Base-by-base conservation (phyloP, 345 rosid genomes). In the Adansonia digitata region DNA sequence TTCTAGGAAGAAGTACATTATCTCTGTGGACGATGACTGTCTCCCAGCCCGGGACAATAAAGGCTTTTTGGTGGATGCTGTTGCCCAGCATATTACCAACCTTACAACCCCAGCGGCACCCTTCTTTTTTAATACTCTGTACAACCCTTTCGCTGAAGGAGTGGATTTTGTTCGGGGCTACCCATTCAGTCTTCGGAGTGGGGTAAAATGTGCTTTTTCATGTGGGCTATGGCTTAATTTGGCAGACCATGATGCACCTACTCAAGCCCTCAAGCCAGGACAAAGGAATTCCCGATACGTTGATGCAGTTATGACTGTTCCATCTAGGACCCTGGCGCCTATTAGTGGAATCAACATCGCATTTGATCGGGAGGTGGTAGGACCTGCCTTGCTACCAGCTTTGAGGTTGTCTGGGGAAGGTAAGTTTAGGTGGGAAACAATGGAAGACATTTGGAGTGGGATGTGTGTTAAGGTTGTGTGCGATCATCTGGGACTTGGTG, bases 111-210 rank as follows among this genome's bases (percentile, higher is more conserved):
- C 98, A 7, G 98, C 98, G 26, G 92, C 97, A 0, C 98, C 98
- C 12, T 90, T 87, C 82, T 94, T 92, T 86, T 94, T 94, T 80
- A 94, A 94, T 61, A 94, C 98, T 8, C 91, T 94, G 63, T 94
- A 92, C 10, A 98, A 94, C 74, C 98, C 98, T 71, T 94, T 69
- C 57, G 68, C 87, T 0, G 80, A 91, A 69, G 98, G 98, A 75
- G 90, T 92, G 5, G 98, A 94, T 85, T 94, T 91, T 69, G 98
- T 94, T 27, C 97, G 98, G 68, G 98, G 98, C 26, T 94, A 94
- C 75, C 98, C 98, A 45, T 94, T 94, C 76, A 91, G 98, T 78
- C 87, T 94, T 46, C 81, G 98, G 62, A 90, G 77, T 40, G 98
- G 98, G 68, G 97, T 91, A 49, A 70, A 83, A 34, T 91, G 97